Evolutionary conservation across 345 rosid genomes (phyloP), one percentile per base, ranked within the genome.

Genomic region (Isatis tinctoria): DNA sequence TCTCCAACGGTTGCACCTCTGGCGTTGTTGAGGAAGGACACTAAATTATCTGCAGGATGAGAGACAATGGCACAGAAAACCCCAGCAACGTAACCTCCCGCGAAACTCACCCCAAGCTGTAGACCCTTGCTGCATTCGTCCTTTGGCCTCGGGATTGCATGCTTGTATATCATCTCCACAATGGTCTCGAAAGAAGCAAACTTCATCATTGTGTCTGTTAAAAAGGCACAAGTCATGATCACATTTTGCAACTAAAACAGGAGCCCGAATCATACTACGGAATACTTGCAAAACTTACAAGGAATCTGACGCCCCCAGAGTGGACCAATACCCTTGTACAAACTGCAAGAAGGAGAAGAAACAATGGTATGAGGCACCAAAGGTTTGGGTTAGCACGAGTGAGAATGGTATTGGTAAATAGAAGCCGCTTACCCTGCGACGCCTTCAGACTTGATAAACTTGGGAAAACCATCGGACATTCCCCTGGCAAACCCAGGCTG

Each of bases 401-500:
- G 54, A 69, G 17, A 69, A 17, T 6, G 28, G 1, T 52, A 44
- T 3, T 56, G 26, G 17, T n/a, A 18, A 22, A 16, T 4, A 22
- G 4, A 8, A 70, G 56, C 2, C 3, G 16, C 89, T 65, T 82
- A 92, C 99, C 97, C 99, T 58, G 72, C 78, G 33, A 67, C 66
- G 0, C 97, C 97, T 82, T 95, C 97, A 7, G 96, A 85, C 85
- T 65, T 92, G 74, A 92, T 76, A 74, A 92, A 90, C 84, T 90
- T 92, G 57, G 97, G 99, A 28, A 95, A 71, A 16, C 99, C 97
- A 83, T 95, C 99, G 8, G 85, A 51, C 72, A 95, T n/a, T 45
- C 99, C 97, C 74, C 93, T 84, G n/a, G 99, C 97, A 69, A 95
- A 95, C n/a, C 99, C 99, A 74, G 97, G 98, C 83, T 91, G 98